Evolutionary conservation across 2,329 filamentous ascomycete genomes (phyloP).

Genomic region (Clonostachys solani): DNA sequence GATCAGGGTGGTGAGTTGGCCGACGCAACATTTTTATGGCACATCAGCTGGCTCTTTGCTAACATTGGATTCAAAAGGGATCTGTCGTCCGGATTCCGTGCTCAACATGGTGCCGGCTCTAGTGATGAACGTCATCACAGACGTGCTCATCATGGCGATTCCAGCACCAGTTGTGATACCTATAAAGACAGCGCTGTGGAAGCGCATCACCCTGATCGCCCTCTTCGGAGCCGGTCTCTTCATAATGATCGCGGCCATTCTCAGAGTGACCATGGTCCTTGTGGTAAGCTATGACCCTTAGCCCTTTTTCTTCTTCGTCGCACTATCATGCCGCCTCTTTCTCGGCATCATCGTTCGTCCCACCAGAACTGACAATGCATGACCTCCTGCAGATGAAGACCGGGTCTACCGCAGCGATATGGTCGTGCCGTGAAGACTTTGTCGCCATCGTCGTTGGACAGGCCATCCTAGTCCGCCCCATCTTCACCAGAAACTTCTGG

Average conservation of each 20-base stretch:
- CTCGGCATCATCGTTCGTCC: no score
- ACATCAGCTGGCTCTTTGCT: no score
- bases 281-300: constrained; percentile 8
- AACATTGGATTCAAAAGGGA: neutral
- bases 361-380: no score
- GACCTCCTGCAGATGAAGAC: no score
- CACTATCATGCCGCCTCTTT: no score
- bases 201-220: constrained; percentile 19
- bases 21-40: no score
- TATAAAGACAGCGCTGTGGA: constrained; percentile 16
- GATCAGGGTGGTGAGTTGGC: constrained; percentile 23
- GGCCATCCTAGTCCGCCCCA: constrained; percentile 25
- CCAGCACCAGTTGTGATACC: constrained; percentile 18
- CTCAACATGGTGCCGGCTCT: constrained; percentile 21
- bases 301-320: no score
- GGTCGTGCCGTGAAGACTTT: constrained; percentile 29
- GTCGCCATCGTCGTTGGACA: constrained; percentile 27
- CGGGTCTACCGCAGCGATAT: constrained; percentile 17
- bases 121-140: constrained; percentile 22
- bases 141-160: constrained; percentile 23
- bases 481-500: constrained; percentile 15
- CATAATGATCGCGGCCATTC: constrained; percentile 18
- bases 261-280: constrained; percentile 18
- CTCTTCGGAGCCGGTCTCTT: constrained; percentile 24
- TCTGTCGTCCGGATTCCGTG: constrained; percentile 21